Evolutionary conservation across 257 asterid genomes (phyloP).

Genomic region (Scutellaria baicalensis): DNA sequence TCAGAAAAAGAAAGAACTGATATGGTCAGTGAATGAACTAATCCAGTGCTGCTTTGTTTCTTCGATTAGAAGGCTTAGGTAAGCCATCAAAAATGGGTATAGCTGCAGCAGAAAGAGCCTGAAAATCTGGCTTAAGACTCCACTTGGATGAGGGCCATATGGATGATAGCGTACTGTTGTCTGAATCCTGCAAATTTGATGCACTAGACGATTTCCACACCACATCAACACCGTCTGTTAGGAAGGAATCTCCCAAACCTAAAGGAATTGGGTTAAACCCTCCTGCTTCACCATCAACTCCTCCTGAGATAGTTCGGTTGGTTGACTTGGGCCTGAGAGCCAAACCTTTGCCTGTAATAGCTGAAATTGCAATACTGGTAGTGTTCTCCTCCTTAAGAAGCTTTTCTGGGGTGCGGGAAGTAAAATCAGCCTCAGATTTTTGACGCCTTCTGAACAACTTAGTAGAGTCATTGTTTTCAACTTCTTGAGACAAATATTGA

Average conservation of each 20-base stretch:
- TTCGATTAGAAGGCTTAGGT: slow-evolving; percentile 50
- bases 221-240: slow-evolving; percentile 28
- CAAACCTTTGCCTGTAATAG: slow-evolving; percentile 50
- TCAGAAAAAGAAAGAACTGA: not conserved
- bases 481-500: slow-evolving; percentile 25
- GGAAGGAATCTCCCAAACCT: slow-evolving; percentile 44
- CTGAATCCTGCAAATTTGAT: slow-evolving; percentile 68
- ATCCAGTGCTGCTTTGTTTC: slow-evolving; percentile 74
- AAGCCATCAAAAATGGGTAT: slow-evolving; percentile 80
- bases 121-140: slow-evolving; percentile 76
- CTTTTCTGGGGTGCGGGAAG: slow-evolving; percentile 46
- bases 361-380: slow-evolving; percentile 36
- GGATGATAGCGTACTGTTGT: slow-evolving; percentile 40
- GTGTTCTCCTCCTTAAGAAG: slow-evolving; percentile 56
- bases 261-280: slow-evolving; percentile 26
- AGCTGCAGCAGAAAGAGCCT: slow-evolving; percentile 57
- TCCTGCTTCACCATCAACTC: slow-evolving; percentile 45
- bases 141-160: slow-evolving; percentile 68
- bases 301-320: slow-evolving; percentile 32
- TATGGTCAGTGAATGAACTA: slow-evolving; percentile 18
- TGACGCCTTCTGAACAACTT: slow-evolving; percentile 44
- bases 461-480: slow-evolving; percentile 25
- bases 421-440: slow-evolving; percentile 54
- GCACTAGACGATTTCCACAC: slow-evolving; percentile 71
- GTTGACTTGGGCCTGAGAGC: slow-evolving; percentile 72